A percentile compares a stretch with the other conserved stretches of the same genome.
These are phyloP conservation scores for Collariella sp. DNA, from an alignment of 495 filamentous ascomycete genomes.

Conservation along the genomic window DNA sequence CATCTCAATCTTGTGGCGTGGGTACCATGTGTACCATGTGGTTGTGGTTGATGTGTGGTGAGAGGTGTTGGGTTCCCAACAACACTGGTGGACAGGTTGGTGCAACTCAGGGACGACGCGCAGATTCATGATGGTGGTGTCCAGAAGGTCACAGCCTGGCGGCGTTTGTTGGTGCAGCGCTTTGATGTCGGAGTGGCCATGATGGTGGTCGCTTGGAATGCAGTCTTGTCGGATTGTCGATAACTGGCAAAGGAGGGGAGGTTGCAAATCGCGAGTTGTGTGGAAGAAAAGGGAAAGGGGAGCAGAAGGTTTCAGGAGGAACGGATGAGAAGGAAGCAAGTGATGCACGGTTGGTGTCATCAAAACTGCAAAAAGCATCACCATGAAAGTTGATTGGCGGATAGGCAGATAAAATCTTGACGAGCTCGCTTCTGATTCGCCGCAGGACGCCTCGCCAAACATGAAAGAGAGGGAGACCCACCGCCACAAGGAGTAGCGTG, in stretches of 20 bases:
- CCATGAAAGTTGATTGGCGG: constrained; percentile 13
- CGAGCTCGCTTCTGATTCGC: constrained; percentile 20
- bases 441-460: constrained; percentile 13
- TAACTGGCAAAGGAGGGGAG: background rate
- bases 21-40: too few relatives aligned
- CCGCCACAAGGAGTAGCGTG: constrained; percentile 24
- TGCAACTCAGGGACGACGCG: too few relatives aligned
- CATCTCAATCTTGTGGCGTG: too few relatives aligned
- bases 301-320: constrained; percentile 8
- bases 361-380: too few relatives aligned
- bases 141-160: too few relatives aligned
- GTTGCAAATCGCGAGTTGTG: too few relatives aligned
- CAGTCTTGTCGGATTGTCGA: background rate
- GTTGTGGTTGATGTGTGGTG: background rate
- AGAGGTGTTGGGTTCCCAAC: background rate
- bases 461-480: constrained; percentile 22
- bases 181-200: too few relatives aligned
- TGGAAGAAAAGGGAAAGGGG: background rate
- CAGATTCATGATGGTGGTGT: too few relatives aligned
- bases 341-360: too few relatives aligned
- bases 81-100: too few relatives aligned
- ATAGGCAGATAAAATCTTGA: constrained; percentile 23
- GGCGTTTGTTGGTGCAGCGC: too few relatives aligned
- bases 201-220: background rate
- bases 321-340: too few relatives aligned